phyloP scores from a whole-genome alignment of 2,329 filamentous ascomycete species.

The Helicocarpus griseus region DNA sequence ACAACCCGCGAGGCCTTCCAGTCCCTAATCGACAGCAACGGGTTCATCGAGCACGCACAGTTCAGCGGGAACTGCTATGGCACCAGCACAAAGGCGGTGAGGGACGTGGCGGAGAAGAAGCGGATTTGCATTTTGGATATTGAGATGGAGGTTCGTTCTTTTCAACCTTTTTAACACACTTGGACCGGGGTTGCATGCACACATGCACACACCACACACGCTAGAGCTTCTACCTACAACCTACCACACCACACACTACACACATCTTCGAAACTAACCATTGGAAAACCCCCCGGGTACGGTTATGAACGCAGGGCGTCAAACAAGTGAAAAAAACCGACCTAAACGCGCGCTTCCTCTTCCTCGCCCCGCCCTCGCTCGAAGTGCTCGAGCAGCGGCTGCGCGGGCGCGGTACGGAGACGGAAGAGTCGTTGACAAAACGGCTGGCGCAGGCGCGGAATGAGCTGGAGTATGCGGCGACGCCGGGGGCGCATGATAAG shows the following conservation, averaged over 20 bases:
- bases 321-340: conserved; percentile 79
- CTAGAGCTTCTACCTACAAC: too few relatives aligned
- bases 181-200: too few relatives aligned
- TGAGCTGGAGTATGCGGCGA: conserved; percentile 64
- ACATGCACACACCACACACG: too few relatives aligned
- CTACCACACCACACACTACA: neutral
- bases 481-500: conserved; percentile 56
- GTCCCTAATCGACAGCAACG: conserved; percentile 54
- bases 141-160: conserved; percentile 94
- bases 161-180: too few relatives aligned
- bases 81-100: conserved; percentile 69
- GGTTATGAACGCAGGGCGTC: conserved; percentile 61
- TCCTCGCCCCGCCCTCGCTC: conserved; percentile 70
- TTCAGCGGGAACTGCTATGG: conserved; percentile 85
- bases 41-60: conserved; percentile 78
- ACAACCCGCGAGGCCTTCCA: conserved; percentile 58
- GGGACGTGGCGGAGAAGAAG: conserved; percentile 60
- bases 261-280: neutral
- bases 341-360: conserved; percentile 70
- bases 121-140: conserved; percentile 81
- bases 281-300: neutral
- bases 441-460: conserved; percentile 60
- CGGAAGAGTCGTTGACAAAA: conserved; percentile 60
- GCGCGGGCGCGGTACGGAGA: conserved; percentile 67
- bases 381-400: conserved; percentile 65